phyloP scores from a whole-genome alignment of 192 early-diverging fungal species.

The Linderina pennispora region DNA sequence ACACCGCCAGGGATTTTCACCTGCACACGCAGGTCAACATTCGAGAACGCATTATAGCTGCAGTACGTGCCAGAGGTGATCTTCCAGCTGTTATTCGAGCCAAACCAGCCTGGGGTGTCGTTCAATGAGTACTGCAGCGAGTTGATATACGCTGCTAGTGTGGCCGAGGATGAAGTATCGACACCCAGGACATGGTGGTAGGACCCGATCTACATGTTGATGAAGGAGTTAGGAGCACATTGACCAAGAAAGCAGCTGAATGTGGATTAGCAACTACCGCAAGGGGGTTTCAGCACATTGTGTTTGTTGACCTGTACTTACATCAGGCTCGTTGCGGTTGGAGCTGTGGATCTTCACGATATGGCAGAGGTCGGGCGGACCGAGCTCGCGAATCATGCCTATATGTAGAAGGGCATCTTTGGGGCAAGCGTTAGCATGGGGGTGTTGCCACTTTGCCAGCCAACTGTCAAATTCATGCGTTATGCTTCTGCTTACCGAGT shows the following conservation, averaged over 20 bases:
- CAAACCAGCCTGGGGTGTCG: constrained; percentile 42
- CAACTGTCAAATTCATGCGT: constrained; percentile 1
- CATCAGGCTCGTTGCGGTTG: constrained; percentile 33
- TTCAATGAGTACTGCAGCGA: constrained; percentile 75
- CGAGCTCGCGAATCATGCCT: constrained; percentile 86
- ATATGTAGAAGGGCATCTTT: constrained; percentile 5
- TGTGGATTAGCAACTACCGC: background rate
- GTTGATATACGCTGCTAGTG: constrained; percentile 96
- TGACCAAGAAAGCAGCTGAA: too few relatives aligned
- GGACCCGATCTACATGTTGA: constrained; percentile 86
- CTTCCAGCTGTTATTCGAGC: constrained; percentile 48
- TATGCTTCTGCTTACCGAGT: constrained; percentile 62
- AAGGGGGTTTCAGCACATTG: too few relatives aligned
- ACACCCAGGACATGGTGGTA: constrained; percentile 76
- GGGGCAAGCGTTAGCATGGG: background rate
- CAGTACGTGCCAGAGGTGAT: constrained; percentile 74
- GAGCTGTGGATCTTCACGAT: constrained; percentile 83
- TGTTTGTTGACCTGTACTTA: too few relatives aligned
- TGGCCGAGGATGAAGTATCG: constrained; percentile 89
- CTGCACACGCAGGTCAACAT: constrained; percentile 96
- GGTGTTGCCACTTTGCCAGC: background rate
- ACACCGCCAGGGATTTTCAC: constrained; percentile 98
- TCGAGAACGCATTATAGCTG: constrained; percentile 96
- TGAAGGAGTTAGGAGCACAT: too few relatives aligned
- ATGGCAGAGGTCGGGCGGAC: constrained; percentile 96